phyloP scores from a whole-genome alignment of 495 filamentous ascomycete genomes.

The Friedmanniomyces simplex region DNA sequence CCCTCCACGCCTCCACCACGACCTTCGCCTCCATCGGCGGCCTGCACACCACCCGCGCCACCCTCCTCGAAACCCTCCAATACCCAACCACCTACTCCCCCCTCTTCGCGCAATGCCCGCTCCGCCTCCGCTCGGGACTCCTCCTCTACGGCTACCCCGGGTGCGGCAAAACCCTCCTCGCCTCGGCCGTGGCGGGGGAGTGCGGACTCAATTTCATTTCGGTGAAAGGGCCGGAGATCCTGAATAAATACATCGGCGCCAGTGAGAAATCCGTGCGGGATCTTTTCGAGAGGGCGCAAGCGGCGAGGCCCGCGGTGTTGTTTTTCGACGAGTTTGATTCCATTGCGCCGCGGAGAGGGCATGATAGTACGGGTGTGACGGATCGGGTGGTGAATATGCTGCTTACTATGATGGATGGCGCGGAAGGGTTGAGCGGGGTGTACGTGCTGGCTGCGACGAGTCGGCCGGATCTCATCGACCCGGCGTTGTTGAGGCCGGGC shows the following conservation, averaged over 20 bases:
- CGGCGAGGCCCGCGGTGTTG: constrained; percentile 80
- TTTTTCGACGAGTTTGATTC: constrained; percentile 99
- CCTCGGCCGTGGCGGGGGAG: constrained; percentile 87
- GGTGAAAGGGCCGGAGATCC: constrained; percentile 93
- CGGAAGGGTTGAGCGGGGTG: constrained; percentile 85
- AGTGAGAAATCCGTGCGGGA: constrained; percentile 91
- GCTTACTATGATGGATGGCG: constrained; percentile 97
- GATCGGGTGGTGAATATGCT: constrained; percentile 98
- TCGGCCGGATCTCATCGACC: constrained; percentile 87
- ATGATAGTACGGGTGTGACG: constrained; percentile 92
- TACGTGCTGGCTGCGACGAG: constrained; percentile 92
- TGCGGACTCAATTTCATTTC: constrained; percentile 96
- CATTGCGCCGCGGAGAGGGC: constrained; percentile 92
- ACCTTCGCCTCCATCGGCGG: constrained; percentile 88
- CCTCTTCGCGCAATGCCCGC: constrained; percentile 89
- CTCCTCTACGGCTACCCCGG: constrained; percentile 91
- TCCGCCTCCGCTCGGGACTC: constrained; percentile 83
- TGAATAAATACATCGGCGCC: constrained; percentile 98
- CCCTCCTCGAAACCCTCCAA: constrained; percentile 84
- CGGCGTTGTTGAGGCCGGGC: constrained; percentile 78
- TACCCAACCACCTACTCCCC: constrained; percentile 97
- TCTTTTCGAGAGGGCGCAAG: constrained; percentile 82
- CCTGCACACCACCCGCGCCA: constrained; percentile 70
- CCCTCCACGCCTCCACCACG: constrained; percentile 77
- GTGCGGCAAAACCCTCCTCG: constrained; percentile 90